A percentile compares a stretch with the other conserved stretches of the same genome.
Evolutionary conservation across 306 rosid genomes (phyloP).

Genomic region (Hippophae tibetana): DNA sequence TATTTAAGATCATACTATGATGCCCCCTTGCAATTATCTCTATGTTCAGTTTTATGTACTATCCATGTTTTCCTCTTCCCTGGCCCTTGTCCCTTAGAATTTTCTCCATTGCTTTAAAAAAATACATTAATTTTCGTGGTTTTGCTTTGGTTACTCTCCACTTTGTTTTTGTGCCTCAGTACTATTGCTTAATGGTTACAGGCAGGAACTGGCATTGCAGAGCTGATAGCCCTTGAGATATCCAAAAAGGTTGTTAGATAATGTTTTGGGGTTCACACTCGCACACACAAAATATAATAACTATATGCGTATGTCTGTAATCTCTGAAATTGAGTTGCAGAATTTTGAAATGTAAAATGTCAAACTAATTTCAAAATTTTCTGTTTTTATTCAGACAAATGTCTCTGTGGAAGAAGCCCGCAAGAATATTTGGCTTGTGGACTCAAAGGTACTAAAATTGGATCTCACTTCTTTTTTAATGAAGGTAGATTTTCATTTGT

Average conservation of each 20-base stretch:
- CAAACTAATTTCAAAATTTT: not conserved
- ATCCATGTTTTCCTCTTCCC: too few relatives aligned
- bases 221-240: slow-evolving; percentile 84
- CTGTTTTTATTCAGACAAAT: slow-evolving; percentile 54
- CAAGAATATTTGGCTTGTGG: slow-evolving; percentile 80
- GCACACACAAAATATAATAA: too few relatives aligned
- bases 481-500: slow-evolving; percentile 9
- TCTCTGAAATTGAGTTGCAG: not conserved
- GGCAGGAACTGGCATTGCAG: slow-evolving; percentile 99
- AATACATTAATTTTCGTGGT: too few relatives aligned
- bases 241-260: slow-evolving; percentile 64
- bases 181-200: slow-evolving; percentile 39
- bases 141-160: not conserved
- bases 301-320: not conserved
- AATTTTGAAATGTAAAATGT: not conserved
- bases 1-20: too few relatives aligned
- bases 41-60: too few relatives aligned
- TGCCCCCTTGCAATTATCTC: too few relatives aligned
- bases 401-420: slow-evolving; percentile 68
- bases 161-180: slow-evolving; percentile 21
- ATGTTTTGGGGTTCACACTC: not conserved
- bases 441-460: slow-evolving; percentile 65
- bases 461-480: slow-evolving; percentile 5
- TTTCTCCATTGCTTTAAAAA: too few relatives aligned
- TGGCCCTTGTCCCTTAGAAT: too few relatives aligned